These are phyloP conservation scores for Iris macrosiphon DNA, from an alignment of 106 monocot genomes.

Conservation along the genomic window DNA sequence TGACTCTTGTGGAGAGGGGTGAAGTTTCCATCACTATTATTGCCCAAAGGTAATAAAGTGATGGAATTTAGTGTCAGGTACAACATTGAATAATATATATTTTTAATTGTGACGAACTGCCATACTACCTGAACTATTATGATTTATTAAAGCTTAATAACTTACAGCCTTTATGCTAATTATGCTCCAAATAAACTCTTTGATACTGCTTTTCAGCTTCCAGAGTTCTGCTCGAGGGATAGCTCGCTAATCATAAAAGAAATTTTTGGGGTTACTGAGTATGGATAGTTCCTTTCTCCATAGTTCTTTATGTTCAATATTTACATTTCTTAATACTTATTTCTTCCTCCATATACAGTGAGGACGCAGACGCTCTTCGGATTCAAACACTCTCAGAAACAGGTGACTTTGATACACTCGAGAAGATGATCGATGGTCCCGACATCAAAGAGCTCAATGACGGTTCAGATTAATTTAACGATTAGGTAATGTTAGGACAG, in stretches of 20 bases:
- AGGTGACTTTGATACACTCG: slow-evolving; percentile 46
- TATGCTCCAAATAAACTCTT: no score
- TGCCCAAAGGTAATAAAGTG: no score
- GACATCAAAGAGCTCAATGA: slow-evolving; percentile 21
- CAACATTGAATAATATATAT: no score
- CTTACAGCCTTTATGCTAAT: no score
- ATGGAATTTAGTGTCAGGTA: no score
- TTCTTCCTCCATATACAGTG: slow-evolving; percentile 23
- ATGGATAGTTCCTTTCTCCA: slow-evolving; percentile 6
- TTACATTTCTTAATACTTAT: not conserved
- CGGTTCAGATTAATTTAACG: slow-evolving; percentile 5
- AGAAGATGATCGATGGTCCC: slow-evolving; percentile 40
- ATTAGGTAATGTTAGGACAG: no score
- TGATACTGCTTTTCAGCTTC: slow-evolving; percentile 61
- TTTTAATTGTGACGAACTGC: no score
- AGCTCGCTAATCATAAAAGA: slow-evolving; percentile 72
- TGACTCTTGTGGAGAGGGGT: no score
- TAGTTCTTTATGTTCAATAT: not conserved
- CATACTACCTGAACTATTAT: no score
- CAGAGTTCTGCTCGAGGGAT: slow-evolving; percentile 76
- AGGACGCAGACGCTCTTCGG: slow-evolving; percentile 60
- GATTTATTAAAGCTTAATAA: no score
- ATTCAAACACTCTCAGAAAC: slow-evolving; percentile 42
- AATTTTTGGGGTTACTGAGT: slow-evolving; percentile 92
- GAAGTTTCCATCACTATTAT: no score